Percentiles rank a stretch among this genome's conserved stretches.
phyloP scores from a whole-genome alignment of 345 rosid species.

The Citrus maxima region DNA sequence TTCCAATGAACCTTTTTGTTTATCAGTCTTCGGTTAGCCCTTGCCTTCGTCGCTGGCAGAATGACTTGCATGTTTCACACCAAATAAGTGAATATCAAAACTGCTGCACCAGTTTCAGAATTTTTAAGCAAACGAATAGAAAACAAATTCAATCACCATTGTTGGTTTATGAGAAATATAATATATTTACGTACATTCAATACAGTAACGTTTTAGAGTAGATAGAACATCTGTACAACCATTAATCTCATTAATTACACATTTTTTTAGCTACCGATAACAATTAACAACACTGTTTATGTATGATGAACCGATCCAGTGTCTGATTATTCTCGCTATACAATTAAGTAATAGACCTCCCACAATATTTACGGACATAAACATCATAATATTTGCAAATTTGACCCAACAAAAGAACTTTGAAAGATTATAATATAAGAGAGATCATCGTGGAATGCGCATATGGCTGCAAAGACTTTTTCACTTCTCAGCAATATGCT shows the following conservation, averaged over 20 bases:
- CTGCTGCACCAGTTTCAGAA: not conserved
- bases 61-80: too few relatives aligned
- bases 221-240: slow-evolving; percentile 4
- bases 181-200: not conserved
- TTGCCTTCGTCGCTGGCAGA: too few relatives aligned
- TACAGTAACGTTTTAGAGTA: too few relatives aligned
- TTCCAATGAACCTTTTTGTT: not conserved
- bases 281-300: not conserved
- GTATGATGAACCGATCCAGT: slow-evolving; percentile 2
- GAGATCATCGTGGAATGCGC: slow-evolving; percentile 16
- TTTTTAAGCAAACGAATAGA: not conserved
- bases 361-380: slow-evolving; percentile 2
- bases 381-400: slow-evolving; percentile 23
- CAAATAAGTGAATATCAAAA: too few relatives aligned
- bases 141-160: not conserved
- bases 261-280: not conserved
- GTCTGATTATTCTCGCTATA: slow-evolving; percentile 24
- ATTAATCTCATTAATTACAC: slow-evolving; percentile 1
- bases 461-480: slow-evolving; percentile 12
- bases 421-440: not conserved
- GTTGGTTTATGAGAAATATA: not conserved
- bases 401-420: not conserved
- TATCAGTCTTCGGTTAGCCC: too few relatives aligned
- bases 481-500: slow-evolving; percentile 22
- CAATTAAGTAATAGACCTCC: slow-evolving; percentile 29